A percentile compares a stretch with the other conserved stretches of the same genome.
phyloP scores from a whole-genome alignment of 2,329 filamentous ascomycete species.

The Neospermospora avenae region DNA sequence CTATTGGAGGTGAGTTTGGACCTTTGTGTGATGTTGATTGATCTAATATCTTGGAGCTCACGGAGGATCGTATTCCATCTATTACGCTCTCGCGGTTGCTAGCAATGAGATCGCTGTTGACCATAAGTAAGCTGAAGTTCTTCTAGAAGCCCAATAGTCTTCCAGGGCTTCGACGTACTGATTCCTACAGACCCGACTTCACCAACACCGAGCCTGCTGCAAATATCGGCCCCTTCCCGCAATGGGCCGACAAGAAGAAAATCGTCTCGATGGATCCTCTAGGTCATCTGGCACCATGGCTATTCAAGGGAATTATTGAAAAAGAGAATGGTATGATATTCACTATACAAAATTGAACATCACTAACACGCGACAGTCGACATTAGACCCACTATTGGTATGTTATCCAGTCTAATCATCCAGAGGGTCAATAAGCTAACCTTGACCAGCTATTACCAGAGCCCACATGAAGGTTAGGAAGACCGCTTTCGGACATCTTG shows the following conservation, averaged over 20 bases:
- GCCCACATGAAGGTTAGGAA: slow-evolving; percentile 36
- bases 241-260: slow-evolving; percentile 88
- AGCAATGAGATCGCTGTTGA: slow-evolving; percentile 83
- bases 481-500: background rate
- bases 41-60: slow-evolving; percentile 50
- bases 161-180: background rate
- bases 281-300: slow-evolving; percentile 81
- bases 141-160: background rate
- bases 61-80: slow-evolving; percentile 93
- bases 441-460: slow-evolving; percentile 33
- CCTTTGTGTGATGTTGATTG: no score
- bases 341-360: background rate
- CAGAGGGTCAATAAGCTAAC: slow-evolving; percentile 16
- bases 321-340: slow-evolving; percentile 59
- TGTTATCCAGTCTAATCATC: background rate
- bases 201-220: slow-evolving; percentile 91
- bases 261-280: slow-evolving; percentile 97
- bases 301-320: slow-evolving; percentile 76
- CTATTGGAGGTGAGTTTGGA: slow-evolving; percentile 52
- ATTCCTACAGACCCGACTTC: slow-evolving; percentile 54
- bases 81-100: slow-evolving; percentile 88
- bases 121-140: slow-evolving; percentile 54
- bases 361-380: slow-evolving; percentile 33
- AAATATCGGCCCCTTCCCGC: slow-evolving; percentile 80
- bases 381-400: slow-evolving; percentile 37